Base-by-base conservation (phyloP, 176 grass and related monocot genomes). In the Avena insularis region DNA sequence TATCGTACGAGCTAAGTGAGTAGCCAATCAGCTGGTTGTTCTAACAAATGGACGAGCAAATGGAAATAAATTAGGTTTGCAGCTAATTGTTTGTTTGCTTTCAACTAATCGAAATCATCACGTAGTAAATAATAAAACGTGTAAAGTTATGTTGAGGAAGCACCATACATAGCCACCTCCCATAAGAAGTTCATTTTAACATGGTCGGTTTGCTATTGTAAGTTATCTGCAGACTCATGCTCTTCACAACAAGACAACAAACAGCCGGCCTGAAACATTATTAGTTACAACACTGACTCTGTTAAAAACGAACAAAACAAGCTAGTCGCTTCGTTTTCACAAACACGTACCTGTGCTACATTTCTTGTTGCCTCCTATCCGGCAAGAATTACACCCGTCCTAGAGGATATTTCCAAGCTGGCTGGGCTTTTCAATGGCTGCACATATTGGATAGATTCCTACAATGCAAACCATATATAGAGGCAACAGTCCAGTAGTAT, bases 221-320 rank as follows among this genome's bases (percentile, higher is more conserved):
- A 21, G 48, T 81, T 90, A 76, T 90, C 69, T 85, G 19, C 70
- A 64, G 25, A 50, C 29, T 40, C 80, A 68, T 53, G 45, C 38
- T 56, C 49, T 75, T 79, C 82, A 56, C 77, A 59, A 81, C 3
- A 33, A 68, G 88, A 85, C 88, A 81, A 81, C 59, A 36, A 5
- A 76, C 23, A 53, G 88, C 83, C 88, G 83, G 88, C 88, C 88
- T 58, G 35, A 81, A 86, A 81, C 71, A 60, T 29, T 88, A 78
- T 38, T 76, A 19, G 59, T 80, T 82, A 82, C 27, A 31, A 63
- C 36, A 67, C 63, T 68, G 77, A 76, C 69, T 50, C 12, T 64
- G 88, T 89, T 77, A 81, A 81, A 59, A 85, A 48, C 82, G 58
- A 89, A 76, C 58, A 61, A 81, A 83, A 68, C 27, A 73, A 85